These are phyloP conservation scores for Biscutella laevigata DNA, from an alignment of 441 rosid genomes.

Conservation along the genomic window DNA sequence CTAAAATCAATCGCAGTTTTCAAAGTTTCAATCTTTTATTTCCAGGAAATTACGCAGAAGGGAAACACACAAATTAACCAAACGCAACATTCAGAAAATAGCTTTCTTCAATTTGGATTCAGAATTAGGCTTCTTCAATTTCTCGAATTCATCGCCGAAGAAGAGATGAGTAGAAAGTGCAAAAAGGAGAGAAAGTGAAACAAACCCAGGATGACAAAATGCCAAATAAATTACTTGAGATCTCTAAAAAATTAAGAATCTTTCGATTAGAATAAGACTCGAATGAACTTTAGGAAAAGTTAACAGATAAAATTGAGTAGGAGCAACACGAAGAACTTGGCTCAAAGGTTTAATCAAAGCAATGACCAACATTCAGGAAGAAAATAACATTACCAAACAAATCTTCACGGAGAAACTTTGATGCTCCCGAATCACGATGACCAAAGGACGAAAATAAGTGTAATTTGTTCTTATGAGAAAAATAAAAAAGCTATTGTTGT, in stretches of 20 bases:
- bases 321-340: not conserved
- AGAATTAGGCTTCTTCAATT: conserved; percentile 7
- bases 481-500: not conserved
- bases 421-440: not conserved
- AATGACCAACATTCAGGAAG: not conserved
- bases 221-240: not conserved
- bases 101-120: not conserved
- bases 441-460: not conserved
- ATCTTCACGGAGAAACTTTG: conserved; percentile 8
- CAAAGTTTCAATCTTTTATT: conserved; percentile 3
- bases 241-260: not conserved
- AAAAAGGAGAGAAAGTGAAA: not conserved
- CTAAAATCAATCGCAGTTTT: too few relatives aligned
- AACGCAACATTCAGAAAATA: not conserved
- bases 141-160: conserved; percentile 13
- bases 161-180: not conserved
- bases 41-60: not conserved
- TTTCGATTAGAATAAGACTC: conserved; percentile 12
- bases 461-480: not conserved
- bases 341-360: not conserved
- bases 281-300: conserved; percentile 1
- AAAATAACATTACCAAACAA: conserved; percentile 8
- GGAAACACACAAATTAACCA: conserved; percentile 4
- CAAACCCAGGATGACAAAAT: not conserved
- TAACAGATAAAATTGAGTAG: not conserved